Conservation (phyloP, 83 land plant species). For the Diphasiastrum complanatum region DNA sequence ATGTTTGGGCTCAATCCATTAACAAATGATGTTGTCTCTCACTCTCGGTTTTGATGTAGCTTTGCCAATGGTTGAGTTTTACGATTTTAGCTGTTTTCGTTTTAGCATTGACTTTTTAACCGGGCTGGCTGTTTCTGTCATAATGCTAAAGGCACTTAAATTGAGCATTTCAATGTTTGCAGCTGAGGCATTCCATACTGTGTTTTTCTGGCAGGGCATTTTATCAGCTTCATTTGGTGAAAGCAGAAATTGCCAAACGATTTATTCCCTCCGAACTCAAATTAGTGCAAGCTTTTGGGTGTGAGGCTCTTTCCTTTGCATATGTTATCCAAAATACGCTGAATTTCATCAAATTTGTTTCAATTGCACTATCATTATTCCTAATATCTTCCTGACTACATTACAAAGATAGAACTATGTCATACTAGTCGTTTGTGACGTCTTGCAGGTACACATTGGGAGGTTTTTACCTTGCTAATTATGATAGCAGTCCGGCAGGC, state of each 20-base stretch:
- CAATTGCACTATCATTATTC: too few relatives aligned
- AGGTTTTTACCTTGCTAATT: slow-evolving; percentile 79
- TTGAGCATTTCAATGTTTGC: not conserved
- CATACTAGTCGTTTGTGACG: not conserved
- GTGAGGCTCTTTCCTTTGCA: slow-evolving; percentile 11
- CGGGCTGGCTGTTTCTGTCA: not conserved
- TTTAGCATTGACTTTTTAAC: not conserved
- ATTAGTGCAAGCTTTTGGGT: slow-evolving; percentile 93
- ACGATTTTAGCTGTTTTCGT: not conserved
- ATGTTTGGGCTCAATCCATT: too few relatives aligned
- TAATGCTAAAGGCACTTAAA: not conserved
- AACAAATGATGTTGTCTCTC: too few relatives aligned
- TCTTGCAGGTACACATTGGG: slow-evolving; percentile 79
- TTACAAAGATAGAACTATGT: not conserved
- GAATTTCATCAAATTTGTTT: too few relatives aligned
- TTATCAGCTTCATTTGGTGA: slow-evolving; percentile 89
- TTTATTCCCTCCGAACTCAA: slow-evolving; percentile 71
- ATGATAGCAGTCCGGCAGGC: slow-evolving; percentile 93
- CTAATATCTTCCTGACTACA: not conserved
- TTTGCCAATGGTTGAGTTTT: too few relatives aligned
- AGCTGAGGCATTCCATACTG: not conserved
- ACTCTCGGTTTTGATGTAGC: too few relatives aligned
- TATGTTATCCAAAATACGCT: not conserved
- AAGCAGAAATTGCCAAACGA: slow-evolving; percentile 58
- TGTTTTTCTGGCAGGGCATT: slow-evolving; percentile 50